Evolutionary conservation across 2,329 filamentous ascomycete genomes (phyloP).

Genomic region (Metarhizium rileyi): DNA sequence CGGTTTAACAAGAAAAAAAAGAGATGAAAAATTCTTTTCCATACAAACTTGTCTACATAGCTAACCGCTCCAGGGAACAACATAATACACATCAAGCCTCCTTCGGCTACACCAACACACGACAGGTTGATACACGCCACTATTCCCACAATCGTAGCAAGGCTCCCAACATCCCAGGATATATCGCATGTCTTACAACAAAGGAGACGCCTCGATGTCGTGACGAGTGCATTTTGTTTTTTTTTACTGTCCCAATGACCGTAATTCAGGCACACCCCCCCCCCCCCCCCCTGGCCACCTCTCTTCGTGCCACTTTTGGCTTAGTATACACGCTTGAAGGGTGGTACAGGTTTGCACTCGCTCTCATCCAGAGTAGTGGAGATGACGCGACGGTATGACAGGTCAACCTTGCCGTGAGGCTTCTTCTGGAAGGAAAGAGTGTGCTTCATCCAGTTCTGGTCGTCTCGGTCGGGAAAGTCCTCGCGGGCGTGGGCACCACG

Average conservation of each 20-base stretch:
- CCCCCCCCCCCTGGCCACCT: not conserved
- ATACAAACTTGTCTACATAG: not conserved
- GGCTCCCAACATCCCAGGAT: slow-evolving; percentile 3
- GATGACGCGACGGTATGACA: slow-evolving; percentile 78
- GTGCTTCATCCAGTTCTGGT: slow-evolving; percentile 99
- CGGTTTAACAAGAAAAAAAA: not conserved
- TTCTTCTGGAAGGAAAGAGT: slow-evolving; percentile 91
- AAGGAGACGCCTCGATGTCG: slow-evolving; percentile 5
- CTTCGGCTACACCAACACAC: not conserved
- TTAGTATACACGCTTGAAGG: slow-evolving; percentile 92
- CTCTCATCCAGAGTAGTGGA: slow-evolving; percentile 80
- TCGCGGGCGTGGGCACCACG: slow-evolving; percentile 95
- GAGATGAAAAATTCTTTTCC: not conserved
- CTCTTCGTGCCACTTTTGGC: not conserved
- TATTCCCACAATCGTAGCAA: not conserved
- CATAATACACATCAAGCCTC: not conserved
- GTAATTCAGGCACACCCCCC: not conserved
- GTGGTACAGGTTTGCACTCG: slow-evolving; percentile 93
- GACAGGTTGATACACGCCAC: not conserved
- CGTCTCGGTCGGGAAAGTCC: slow-evolving; percentile 91
- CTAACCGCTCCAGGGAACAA: not conserved
- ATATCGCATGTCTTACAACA: slow-evolving; percentile 11
- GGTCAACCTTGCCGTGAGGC: slow-evolving; percentile 77
- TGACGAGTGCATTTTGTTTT: not conserved
- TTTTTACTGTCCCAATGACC: slow-evolving; percentile 1